phyloP scores from a whole-genome alignment of 2,329 filamentous ascomycete genomes.

The Apiospora aurea region DNA sequence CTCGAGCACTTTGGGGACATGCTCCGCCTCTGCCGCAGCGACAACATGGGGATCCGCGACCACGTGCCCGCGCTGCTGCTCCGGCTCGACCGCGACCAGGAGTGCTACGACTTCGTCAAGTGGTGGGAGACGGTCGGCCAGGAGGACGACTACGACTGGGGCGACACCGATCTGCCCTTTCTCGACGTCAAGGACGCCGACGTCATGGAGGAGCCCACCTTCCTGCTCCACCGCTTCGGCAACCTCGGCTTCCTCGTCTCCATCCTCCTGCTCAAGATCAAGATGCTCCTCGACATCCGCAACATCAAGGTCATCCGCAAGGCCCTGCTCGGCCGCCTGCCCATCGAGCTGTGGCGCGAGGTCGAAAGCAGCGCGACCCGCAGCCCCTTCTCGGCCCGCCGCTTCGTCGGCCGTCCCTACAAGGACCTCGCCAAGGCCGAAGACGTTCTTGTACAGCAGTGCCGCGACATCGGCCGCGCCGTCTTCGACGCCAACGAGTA shows the following conservation, averaged over 20 bases:
- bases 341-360: constrained; percentile 31
- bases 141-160: constrained; percentile 44
- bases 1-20: constrained; percentile 52
- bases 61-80: constrained; percentile 51
- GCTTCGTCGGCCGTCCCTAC: constrained; percentile 25
- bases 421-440: constrained; percentile 26
- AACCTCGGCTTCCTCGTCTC: constrained; percentile 29
- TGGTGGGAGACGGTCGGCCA: constrained; percentile 38
- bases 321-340: constrained; percentile 30
- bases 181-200: constrained; percentile 34
- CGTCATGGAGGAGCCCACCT: constrained; percentile 31
- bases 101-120: constrained; percentile 54
- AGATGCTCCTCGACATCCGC: constrained; percentile 39
- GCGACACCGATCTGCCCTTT: constrained; percentile 39
- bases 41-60: constrained; percentile 52
- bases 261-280: constrained; percentile 37
- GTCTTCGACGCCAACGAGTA: constrained; percentile 23
- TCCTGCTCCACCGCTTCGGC: constrained; percentile 22
- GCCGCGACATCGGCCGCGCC: constrained; percentile 8
- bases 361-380: constrained; percentile 34
- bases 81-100: constrained; percentile 56
- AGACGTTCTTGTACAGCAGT: constrained; percentile 27
- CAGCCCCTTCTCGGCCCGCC: constrained; percentile 34
- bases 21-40: constrained; percentile 51
- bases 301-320: constrained; percentile 35